Percentiles rank a stretch among this genome's conserved stretches.
phyloP scores from a whole-genome alignment of 2,329 filamentous ascomycete genomes.

The Phyllosticta citribraziliensis region DNA sequence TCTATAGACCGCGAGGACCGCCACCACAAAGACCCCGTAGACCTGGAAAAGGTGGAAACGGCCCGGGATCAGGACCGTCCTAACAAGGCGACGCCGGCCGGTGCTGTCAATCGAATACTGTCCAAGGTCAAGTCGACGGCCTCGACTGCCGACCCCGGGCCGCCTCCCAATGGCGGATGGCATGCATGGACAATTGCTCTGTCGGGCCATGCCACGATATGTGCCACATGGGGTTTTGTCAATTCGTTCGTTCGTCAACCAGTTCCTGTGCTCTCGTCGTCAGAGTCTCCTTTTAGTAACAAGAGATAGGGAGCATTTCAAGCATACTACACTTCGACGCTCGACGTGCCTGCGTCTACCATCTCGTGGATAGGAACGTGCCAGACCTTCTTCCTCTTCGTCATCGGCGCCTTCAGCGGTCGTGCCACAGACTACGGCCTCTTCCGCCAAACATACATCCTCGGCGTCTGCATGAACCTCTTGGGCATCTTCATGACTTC shows the following conservation, averaged over 20 bases:
- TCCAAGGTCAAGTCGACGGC: conserved; percentile 15
- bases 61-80: conserved; percentile 1
- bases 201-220: conserved; percentile 27
- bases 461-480: conserved; percentile 35
- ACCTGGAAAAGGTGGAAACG: conserved; percentile 4
- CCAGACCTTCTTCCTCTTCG: conserved; percentile 43
- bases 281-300: not conserved
- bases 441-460: conserved; percentile 35
- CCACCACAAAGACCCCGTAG: not conserved
- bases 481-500: conserved; percentile 44
- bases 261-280: not conserved
- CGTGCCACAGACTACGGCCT: conserved; percentile 44
- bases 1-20: conserved; percentile 2
- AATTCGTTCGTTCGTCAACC: conserved; percentile 18
- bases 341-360: conserved; percentile 28
- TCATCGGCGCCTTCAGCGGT: conserved; percentile 41
- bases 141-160: conserved; percentile 24
- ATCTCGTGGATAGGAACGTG: conserved; percentile 45
- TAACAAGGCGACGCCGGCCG: not conserved
- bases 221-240: conserved; percentile 30
- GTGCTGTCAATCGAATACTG: conserved; percentile 1
- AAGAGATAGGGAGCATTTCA: conserved; percentile 22
- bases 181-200: conserved; percentile 28
- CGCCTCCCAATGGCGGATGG: conserved; percentile 28
- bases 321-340: conserved; percentile 22